These are phyloP conservation scores for Fusarium sp. DNA, from an alignment of 2,329 filamentous ascomycete species.

Conservation along the genomic window DNA sequence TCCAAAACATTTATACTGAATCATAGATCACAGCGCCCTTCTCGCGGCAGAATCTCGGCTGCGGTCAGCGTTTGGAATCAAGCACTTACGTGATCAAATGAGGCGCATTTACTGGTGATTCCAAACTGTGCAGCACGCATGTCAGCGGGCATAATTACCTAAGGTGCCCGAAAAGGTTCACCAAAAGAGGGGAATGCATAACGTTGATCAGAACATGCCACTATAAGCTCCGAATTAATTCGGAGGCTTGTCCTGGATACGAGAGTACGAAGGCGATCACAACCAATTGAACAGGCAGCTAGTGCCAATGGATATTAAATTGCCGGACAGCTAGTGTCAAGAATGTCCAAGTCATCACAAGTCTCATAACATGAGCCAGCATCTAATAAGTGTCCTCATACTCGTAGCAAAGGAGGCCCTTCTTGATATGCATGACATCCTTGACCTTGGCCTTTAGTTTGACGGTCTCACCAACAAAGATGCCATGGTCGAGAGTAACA, in stretches of 20 bases:
- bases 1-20: background rate
- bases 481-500: background rate
- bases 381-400: conserved; percentile 18
- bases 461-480: conserved; percentile 9
- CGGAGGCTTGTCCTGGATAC: background rate
- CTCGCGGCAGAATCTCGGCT: background rate
- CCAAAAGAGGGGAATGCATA: background rate
- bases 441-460: conserved; percentile 16
- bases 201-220: background rate
- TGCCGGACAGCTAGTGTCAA: background rate
- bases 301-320: background rate
- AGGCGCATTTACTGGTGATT: background rate
- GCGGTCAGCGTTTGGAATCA: background rate
- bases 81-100: background rate
- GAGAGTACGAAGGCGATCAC: background rate
- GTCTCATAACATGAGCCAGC: fast-evolving
- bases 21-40: conserved; percentile 4
- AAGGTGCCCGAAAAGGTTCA: background rate
- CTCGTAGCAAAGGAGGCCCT: conserved; percentile 13
- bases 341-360: background rate
- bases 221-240: background rate
- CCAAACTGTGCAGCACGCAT: background rate
- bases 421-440: conserved; percentile 24
- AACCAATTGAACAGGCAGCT: background rate
- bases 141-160: background rate